These are phyloP conservation scores for Drechslerella dactyloides DNA, from an alignment of 2,329 filamentous ascomycete genomes.

Conservation along the genomic window DNA sequence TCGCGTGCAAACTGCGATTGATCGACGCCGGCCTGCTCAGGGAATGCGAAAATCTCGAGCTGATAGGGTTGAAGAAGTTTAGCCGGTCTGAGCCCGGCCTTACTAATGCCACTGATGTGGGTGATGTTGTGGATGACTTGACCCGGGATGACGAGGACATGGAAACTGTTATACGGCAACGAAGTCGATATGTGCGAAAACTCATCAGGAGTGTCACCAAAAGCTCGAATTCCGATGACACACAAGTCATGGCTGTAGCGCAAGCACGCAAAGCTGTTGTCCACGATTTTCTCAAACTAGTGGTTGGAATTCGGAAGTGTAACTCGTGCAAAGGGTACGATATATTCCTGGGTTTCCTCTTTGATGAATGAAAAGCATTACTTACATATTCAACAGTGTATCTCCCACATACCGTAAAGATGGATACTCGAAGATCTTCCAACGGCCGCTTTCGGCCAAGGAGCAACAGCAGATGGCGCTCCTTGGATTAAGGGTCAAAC, in stretches of 20 bases:
- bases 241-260: conserved; percentile 82
- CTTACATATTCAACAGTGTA: conserved; percentile 66
- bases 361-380: conserved; percentile 46
- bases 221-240: conserved; percentile 60
- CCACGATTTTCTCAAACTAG: conserved; percentile 69
- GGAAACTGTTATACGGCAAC: conserved; percentile 64
- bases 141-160: conserved; percentile 72
- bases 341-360: conserved; percentile 11
- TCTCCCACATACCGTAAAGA: conserved; percentile 88
- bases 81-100: conserved; percentile 31
- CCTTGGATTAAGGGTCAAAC: conserved; percentile 58
- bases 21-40: conserved; percentile 82
- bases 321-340: conserved; percentile 66
- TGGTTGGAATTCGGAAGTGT: conserved; percentile 68
- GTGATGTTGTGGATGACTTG: conserved; percentile 62
- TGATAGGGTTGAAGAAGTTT: conserved; percentile 52
- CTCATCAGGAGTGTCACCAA: conserved; percentile 65
- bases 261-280: conserved; percentile 78
- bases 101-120: conserved; percentile 53
- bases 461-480: conserved; percentile 79
- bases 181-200: conserved; percentile 72
- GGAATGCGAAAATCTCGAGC: conserved; percentile 66
- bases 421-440: conserved; percentile 89
- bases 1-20: conserved; percentile 81
- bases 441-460: conserved; percentile 76